phyloP scores from a whole-genome alignment of 257 asterid genomes.

The Euphrasia confusa region DNA sequence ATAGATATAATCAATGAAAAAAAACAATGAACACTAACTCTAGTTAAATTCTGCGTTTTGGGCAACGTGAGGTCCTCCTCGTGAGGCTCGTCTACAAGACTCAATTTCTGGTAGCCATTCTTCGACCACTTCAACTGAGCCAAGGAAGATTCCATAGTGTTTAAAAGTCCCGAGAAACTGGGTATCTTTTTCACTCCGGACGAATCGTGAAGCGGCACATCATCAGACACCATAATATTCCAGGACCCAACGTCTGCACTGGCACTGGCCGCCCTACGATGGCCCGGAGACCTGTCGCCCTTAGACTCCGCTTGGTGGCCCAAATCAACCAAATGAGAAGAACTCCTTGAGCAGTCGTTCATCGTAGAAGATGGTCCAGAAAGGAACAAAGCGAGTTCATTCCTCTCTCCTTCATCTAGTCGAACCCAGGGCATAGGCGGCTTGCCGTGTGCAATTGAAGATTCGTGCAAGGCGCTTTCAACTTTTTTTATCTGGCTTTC shows the following conservation, averaged over 20 bases:
- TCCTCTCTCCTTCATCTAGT: slow-evolving; percentile 70
- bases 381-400: slow-evolving; percentile 81
- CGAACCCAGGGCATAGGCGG: slow-evolving; percentile 89
- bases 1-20: background rate
- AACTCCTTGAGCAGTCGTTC: slow-evolving; percentile 44
- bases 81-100: slow-evolving; percentile 42
- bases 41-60: slow-evolving; percentile 47
- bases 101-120: slow-evolving; percentile 74
- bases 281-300: slow-evolving; percentile 58
- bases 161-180: slow-evolving; percentile 65
- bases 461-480: slow-evolving; percentile 52
- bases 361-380: slow-evolving; percentile 40
- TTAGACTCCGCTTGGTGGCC: slow-evolving; percentile 39
- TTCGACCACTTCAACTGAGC: slow-evolving; percentile 65
- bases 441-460: slow-evolving; percentile 52
- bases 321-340: slow-evolving; percentile 45
- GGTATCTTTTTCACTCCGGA: slow-evolving; percentile 55
- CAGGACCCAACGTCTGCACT: slow-evolving; percentile 79
- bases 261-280: slow-evolving; percentile 93
- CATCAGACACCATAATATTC: slow-evolving; percentile 60
- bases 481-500: slow-evolving; percentile 57
- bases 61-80: slow-evolving; percentile 48
- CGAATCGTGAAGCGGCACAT: slow-evolving; percentile 30
- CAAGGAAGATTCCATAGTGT: slow-evolving; percentile 66
- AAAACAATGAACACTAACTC: slow-evolving; percentile 39